Base-by-base conservation (phyloP, 139 green algal genomes). In the Picochlorum sp. region DNA sequence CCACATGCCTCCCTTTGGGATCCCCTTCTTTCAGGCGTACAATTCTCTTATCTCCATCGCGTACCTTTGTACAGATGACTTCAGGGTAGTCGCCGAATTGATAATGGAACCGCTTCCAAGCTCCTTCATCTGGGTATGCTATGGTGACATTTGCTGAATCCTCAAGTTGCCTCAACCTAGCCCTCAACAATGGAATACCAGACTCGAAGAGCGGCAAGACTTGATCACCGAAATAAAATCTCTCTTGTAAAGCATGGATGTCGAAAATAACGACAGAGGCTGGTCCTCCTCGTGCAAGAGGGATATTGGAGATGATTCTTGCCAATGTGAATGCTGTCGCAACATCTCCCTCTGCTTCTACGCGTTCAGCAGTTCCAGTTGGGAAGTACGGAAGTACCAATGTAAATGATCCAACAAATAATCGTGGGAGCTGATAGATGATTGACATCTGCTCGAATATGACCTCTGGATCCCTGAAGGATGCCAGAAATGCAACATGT, bases 221-320 rank as follows among this genome's bases (percentile, higher is more conserved):
- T 31, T 89, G 84, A 76, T 98, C 92, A 37, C 93, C 90, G 84
- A 98, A 98, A 72, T 98, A 98, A 64, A 98, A 98, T 37, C 93
- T 83, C 72, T 98, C 93, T 86, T 96, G 85, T 18, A 98, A 77
- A 0, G 93, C 92, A 70, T 98, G 93, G 45, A 98, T 98, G 83
- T 98, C 92, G 60, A 97, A 98, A 64, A 98, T 96, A 47, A 98
- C 91, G 1, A 97, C 71, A 45, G 31, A 60, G 4, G 90, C 94
- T 7, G 93, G 93, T 10, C 93, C 93, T 7, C 93, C 93, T 3
- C 93, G 67, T 0, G 86, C 94, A 6, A 92, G 78, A 3, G 93
- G 93, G 28, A 97, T 95, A 67, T 95, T 92, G 31, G 86, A 96
- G 18, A 98, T 78, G 34, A 98, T 96, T 49, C 93, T 80, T 0